Conservation (phyloP, 768 basidiomycete genomes). For the Fistulinella prunicolor region DNA sequence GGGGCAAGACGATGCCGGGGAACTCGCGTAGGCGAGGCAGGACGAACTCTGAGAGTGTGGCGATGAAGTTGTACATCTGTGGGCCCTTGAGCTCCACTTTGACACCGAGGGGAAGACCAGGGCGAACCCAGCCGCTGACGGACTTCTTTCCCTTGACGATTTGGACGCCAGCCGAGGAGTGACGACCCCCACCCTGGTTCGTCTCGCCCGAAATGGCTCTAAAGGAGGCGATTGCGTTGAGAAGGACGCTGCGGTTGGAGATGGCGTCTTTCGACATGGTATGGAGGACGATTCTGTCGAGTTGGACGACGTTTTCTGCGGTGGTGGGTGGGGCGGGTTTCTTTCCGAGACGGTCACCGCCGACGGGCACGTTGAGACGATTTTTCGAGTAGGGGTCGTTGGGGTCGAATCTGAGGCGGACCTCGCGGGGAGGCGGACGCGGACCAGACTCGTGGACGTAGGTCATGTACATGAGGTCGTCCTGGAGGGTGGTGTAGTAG, state of each 20-base stretch:
- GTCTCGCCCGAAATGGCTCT: slow-evolving; percentile 87
- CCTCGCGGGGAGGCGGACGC: slow-evolving; percentile 51
- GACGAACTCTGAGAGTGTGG: slow-evolving; percentile 87
- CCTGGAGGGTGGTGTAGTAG: slow-evolving; percentile 77
- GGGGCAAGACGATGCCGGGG: slow-evolving; percentile 76
- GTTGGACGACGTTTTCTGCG: slow-evolving; percentile 62
- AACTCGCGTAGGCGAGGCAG: slow-evolving; percentile 93
- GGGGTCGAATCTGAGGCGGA: slow-evolving; percentile 71
- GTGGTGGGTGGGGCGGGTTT: slow-evolving; percentile 65
- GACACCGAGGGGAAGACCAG: slow-evolving; percentile 77
- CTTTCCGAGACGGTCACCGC: slow-evolving; percentile 65
- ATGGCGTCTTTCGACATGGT: slow-evolving; percentile 82
- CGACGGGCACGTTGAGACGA: slow-evolving; percentile 71
- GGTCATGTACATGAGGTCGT: slow-evolving; percentile 93
- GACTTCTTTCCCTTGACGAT: slow-evolving; percentile 67
- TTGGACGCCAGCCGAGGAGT: slow-evolving; percentile 71
- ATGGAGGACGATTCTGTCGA: slow-evolving; percentile 86
- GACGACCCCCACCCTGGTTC: slow-evolving; percentile 65
- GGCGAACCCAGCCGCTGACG: slow-evolving; percentile 80
- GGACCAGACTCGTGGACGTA: slow-evolving; percentile 73
- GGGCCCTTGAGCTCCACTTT: slow-evolving; percentile 90
- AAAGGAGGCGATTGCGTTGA: slow-evolving; percentile 85
- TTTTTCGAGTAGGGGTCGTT: slow-evolving; percentile 79
- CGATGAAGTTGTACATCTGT: slow-evolving; percentile 93
- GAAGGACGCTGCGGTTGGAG: slow-evolving; percentile 63